A percentile compares a stretch with the other conserved stretches of the same genome.
Evolutionary conservation across 1,284 basidiomycete genomes (phyloP).

Genomic region (Ustilago loliicola): DNA sequence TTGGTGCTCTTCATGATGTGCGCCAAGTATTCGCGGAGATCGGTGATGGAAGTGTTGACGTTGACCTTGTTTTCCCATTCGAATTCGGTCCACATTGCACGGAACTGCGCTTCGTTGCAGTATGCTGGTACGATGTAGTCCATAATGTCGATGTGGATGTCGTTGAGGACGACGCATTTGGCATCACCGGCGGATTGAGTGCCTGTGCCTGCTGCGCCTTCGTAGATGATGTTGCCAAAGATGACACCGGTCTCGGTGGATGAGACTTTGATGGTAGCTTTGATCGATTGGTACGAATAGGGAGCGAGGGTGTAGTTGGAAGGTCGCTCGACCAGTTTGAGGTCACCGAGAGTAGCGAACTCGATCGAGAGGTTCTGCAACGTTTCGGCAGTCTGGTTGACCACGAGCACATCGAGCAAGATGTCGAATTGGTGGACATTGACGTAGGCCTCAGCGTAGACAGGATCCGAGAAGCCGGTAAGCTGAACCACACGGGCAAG

Average conservation of each 20-base stretch:
- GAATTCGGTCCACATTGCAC: constrained; percentile 93
- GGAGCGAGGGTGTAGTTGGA: constrained; percentile 92
- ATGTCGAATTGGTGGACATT: constrained; percentile 99
- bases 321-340: constrained; percentile 96
- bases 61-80: constrained; percentile 99
- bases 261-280: constrained; percentile 93
- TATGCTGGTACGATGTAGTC: constrained; percentile 98
- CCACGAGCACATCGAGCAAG: constrained; percentile 89
- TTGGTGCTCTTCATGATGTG: constrained; percentile 89
- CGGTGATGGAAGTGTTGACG: constrained; percentile 85
- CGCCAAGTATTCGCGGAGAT: constrained; percentile 83
- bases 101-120: constrained; percentile 92
- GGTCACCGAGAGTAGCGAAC: constrained; percentile 95
- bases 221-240: constrained; percentile 98
- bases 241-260: constrained; percentile 95
- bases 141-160: constrained; percentile 99
- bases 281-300: constrained; percentile 97
- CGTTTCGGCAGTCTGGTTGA: constrained; percentile 95
- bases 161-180: constrained; percentile 88
- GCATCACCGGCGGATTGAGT: constrained; percentile 72
- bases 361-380: constrained; percentile 97
- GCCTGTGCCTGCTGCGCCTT: constrained; percentile 71
- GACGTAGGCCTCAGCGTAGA: constrained; percentile 98
- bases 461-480: constrained; percentile 97
- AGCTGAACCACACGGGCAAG: constrained; percentile 94